phyloP scores from a whole-genome alignment of 805 yeast genomes.

The Schizosaccharomyces cryophilus region DNA sequence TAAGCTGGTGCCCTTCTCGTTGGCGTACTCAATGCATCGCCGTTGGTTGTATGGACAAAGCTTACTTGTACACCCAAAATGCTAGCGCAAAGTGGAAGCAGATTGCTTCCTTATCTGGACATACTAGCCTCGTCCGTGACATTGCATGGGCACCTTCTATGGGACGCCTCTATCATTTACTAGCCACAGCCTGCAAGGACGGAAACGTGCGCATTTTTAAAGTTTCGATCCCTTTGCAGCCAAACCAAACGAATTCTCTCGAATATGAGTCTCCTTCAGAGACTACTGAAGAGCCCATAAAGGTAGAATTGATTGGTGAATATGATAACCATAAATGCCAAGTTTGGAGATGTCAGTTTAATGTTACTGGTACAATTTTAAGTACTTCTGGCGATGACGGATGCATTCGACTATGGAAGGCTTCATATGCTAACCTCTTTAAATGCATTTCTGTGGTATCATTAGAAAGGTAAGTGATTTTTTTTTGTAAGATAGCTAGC shows the following conservation, averaged over 20 bases:
- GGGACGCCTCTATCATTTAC: conserved; percentile 36
- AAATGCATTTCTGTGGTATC: conserved; percentile 73
- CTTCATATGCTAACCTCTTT: conserved; percentile 63
- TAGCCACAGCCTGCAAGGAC: conserved; percentile 92
- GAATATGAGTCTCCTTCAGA: not conserved
- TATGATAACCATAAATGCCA: conserved; percentile 62
- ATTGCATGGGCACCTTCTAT: conserved; percentile 58
- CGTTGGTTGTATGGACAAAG: conserved; percentile 70
- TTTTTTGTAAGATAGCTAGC: not conserved
- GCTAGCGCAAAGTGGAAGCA: conserved; percentile 22
- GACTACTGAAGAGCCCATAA: conserved; percentile 9
- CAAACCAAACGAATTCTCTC: not conserved
- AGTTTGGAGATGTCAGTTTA: conserved; percentile 95
- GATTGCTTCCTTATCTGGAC: conserved; percentile 23
- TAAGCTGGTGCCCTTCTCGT: conserved; percentile 7
- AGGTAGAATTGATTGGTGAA: conserved; percentile 37
- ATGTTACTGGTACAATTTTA: conserved; percentile 70
- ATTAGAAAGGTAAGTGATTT: conserved; percentile 19
- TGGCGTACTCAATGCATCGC: conserved; percentile 26
- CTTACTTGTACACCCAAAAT: conserved; percentile 39
- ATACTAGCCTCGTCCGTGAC: conserved; percentile 61
- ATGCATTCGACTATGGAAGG: conserved; percentile 71
- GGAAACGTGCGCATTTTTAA: conserved; percentile 69
- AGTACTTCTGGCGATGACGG: conserved; percentile 95
- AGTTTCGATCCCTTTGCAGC: conserved; percentile 18